Conservation (phyloP, 2,329 filamentous ascomycete genomes). For the Sclerotinia sclerotiorum region DNA sequence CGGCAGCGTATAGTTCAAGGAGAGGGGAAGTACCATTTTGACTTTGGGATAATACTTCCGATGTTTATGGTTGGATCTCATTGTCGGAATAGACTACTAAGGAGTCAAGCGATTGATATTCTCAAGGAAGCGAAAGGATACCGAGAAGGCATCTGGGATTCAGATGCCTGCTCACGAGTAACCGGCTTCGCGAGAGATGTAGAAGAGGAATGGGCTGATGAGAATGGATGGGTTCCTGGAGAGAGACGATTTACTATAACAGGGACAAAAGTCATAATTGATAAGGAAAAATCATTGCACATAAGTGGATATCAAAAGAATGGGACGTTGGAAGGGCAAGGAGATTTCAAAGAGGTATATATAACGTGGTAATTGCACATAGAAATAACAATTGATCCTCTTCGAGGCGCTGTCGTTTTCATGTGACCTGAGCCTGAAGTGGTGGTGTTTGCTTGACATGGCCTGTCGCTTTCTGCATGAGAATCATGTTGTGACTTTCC, state of each 20-base stretch:
- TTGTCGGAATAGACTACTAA: constrained; percentile 24
- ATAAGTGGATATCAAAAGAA: constrained; percentile 21
- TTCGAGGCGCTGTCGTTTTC: too few species aligned
- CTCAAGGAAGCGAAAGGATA: constrained; percentile 21
- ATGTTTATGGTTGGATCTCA: constrained; percentile 23
- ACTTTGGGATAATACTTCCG: constrained; percentile 25
- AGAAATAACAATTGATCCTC: background rate
- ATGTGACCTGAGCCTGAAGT: background rate
- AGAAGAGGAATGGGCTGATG: constrained; percentile 26
- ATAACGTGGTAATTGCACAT: constrained; percentile 3
- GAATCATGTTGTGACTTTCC: background rate
- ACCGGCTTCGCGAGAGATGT: constrained; percentile 17
- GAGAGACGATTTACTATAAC: constrained; percentile 20
- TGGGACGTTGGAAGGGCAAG: constrained; percentile 16
- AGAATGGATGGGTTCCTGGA: constrained; percentile 16
- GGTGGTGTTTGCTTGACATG: background rate
- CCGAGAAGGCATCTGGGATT: constrained; percentile 29
- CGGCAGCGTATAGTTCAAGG: constrained; percentile 15
- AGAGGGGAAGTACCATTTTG: constrained; percentile 24
- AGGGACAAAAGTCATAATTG: constrained; percentile 8
- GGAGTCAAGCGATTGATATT: constrained; percentile 23
- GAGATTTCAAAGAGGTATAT: constrained; percentile 5
- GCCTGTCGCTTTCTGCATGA: background rate
- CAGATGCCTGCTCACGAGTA: constrained; percentile 15
- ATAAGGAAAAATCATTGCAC: background rate